Base-by-base conservation (phyloP, 2,329 filamentous ascomycete species). In the Penicillium nordicum region DNA sequence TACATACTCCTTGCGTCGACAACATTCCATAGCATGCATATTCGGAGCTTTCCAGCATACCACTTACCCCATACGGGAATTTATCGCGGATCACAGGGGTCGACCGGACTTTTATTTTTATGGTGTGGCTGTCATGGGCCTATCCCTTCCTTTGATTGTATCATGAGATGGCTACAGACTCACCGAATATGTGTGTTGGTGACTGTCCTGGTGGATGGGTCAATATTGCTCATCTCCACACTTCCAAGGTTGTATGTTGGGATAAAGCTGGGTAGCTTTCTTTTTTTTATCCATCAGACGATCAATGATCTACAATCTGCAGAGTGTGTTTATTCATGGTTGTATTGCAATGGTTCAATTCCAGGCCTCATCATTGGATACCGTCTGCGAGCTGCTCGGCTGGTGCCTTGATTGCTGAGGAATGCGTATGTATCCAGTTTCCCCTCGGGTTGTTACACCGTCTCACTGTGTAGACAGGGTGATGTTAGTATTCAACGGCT, bases 31-130 rank as follows among this genome's bases (percentile, higher is more conserved):
- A 49, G 32, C 16, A 44, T 52, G 53, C 48, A 52, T 52, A 52
- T 30, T 56, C 53, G 48, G 53, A 56, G 53, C 48, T 56, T 56
- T 56, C 53, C 34, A 56, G 48, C n/a, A 56, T 56, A 36, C 53
- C 16, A 56, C 53, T 52, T 56, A 18, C 53, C 34, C 41, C 36
- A 56, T 56, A 46, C 7, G 53, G 53, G 41, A 41, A 16, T 27
- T 18, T 21, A 5, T 11, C 29, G 53, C 53, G 42, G 53, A 56
- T 56, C 53, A 52, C 25, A 29, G 41, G 29, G 30, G 12, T 30
- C n/a, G 18, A 8, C 23, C 25, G 32, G 32, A 51, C 25, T 42
- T 27, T 37, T 42, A 40, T 38, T n/a, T 41, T 41, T 11, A 6
- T 16, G 5, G 8, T 36, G 30, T 23, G 12, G 38, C 30, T 36